Base-by-base conservation (phyloP, 1,284 basidiomycete species). In the Rhodotorula sp. region DNA sequence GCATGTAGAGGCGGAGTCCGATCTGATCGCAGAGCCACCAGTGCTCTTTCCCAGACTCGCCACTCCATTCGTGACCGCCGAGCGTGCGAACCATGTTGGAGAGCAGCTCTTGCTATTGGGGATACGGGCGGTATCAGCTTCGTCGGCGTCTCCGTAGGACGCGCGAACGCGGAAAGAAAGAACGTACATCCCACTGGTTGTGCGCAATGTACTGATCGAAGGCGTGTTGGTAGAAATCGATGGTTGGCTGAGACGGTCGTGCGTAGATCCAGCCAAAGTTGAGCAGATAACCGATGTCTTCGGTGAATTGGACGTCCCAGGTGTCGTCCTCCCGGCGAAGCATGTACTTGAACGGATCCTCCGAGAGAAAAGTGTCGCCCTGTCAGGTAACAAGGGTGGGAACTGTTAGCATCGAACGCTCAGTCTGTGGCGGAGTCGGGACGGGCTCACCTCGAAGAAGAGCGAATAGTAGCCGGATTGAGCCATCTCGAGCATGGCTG, bases 241-340 rank as follows among this genome's bases (percentile, higher is more conserved):
- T 21, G 12, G 58, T 59, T n/a, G 49, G 47, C 20, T 23, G 20
- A 3, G 48, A 46, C 4, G 58, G 39, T 3, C 49, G 48, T 1
- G 58, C 34, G 31, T 43, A 60, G n/a, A 66, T 60, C 64, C 64
- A 66, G 39, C 64, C 64, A 20, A 60, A 66, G 57, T 66, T 66
- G 39, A 66, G 34, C 5, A 49, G 49, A 49, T 64, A 64, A 29
- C 51, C 51, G 43, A 54, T 26, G 47, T 66, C 64, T 23, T 66
- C 64, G 21, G 64, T 66, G 58, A 66, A 66, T 26, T 66, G 64
- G 4, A 66, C 15, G 49, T 66, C 64, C 64, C 64, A 66, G 2
- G 34, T 34, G 18, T 49, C 49, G 39, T 59, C 58, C 3, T n/a
- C 20, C 34, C 59, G 64, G 3, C 49, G n/a, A 20, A 60, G 64